These are phyloP conservation scores for Pichia cactophila DNA, from an alignment of 1,139 yeast species.

Conservation along the genomic window DNA sequence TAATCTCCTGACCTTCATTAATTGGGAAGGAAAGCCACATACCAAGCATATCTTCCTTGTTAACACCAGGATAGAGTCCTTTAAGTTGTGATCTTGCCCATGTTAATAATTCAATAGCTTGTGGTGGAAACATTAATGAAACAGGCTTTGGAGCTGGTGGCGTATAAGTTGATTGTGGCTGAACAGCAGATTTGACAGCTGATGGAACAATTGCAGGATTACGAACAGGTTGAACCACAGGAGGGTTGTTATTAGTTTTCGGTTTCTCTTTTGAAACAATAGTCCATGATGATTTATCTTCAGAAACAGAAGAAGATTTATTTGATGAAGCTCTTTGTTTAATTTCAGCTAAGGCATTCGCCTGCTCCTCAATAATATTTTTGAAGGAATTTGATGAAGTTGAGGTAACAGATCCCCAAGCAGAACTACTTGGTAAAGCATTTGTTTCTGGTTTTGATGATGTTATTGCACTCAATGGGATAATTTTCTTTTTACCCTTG, in stretches of 20 bases:
- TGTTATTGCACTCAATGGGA: constrained; percentile 5
- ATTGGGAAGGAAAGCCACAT: constrained; percentile 76
- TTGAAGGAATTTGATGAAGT: constrained; percentile 22
- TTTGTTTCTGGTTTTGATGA: constrained; percentile 12
- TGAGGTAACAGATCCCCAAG: constrained; percentile 39
- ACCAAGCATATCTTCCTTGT: constrained; percentile 67
- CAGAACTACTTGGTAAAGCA: constrained; percentile 41
- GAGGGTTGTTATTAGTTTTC: constrained; percentile 16
- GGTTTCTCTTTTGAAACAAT: constrained; percentile 35
- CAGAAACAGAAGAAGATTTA: constrained; percentile 13
- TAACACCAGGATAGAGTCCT: constrained; percentile 66
- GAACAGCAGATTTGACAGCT: constrained; percentile 14
- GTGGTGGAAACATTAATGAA: constrained; percentile 18
- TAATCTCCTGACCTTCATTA: constrained; percentile 74
- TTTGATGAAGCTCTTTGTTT: constrained; percentile 9
- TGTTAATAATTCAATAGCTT: constrained; percentile 58
- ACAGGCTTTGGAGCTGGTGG: constrained; percentile 2
- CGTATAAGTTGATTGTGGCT: constrained; percentile 23
- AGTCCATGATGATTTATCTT: constrained; percentile 35
- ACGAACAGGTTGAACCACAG: constrained; percentile 14
- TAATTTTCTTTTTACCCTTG: constrained; percentile 11
- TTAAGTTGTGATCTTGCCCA: constrained; percentile 82
- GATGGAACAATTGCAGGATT: neutral
- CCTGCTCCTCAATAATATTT: constrained; percentile 27
- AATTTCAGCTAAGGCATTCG: constrained; percentile 13